These are phyloP conservation scores for Microbotryum lychnidis-dioicae DNA, from an alignment of 1,284 basidiomycete genomes.

Conservation along the genomic window DNA sequence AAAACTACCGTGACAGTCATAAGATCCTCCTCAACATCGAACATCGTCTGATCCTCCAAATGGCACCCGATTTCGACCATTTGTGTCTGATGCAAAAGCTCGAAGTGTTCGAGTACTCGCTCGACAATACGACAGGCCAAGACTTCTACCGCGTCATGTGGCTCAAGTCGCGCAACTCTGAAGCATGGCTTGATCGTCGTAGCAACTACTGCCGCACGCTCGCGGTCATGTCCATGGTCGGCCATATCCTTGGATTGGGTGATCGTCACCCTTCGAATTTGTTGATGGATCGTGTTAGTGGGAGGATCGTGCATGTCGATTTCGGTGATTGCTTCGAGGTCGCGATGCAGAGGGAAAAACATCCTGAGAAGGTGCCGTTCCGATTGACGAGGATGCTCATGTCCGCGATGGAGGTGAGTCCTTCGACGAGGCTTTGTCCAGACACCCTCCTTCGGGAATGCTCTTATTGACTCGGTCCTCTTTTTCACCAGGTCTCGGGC, in stretches of 20 bases:
- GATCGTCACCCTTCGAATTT: conserved; percentile 97
- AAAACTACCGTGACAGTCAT: conserved; percentile 79
- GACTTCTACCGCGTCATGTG: conserved; percentile 97
- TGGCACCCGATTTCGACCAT: conserved; percentile 98
- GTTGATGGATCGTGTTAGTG: conserved; percentile 82
- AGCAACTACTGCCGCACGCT: conserved; percentile 95
- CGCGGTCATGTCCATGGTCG: conserved; percentile 90
- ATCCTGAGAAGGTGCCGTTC: conserved; percentile 98
- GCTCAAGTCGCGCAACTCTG: conserved; percentile 90
- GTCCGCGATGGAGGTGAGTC: conserved; percentile 91
- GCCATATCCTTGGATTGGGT: conserved; percentile 95
- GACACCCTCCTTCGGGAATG: neutral
- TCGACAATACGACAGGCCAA: conserved; percentile 98
- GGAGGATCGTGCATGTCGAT: conserved; percentile 95
- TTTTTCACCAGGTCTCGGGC: conserved; percentile 64
- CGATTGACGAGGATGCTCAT: conserved; percentile 96
- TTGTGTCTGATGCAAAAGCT: conserved; percentile 93
- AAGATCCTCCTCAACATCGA: conserved; percentile 98
- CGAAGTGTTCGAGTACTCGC: conserved; percentile 97
- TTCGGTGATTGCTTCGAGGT: conserved; percentile 53
- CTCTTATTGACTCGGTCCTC: neutral
- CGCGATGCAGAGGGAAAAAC: conserved; percentile 56
- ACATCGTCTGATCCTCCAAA: conserved; percentile 97
- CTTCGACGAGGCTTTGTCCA: neutral
- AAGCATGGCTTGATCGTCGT: conserved; percentile 94